Evolutionary conservation across 176 grass and related monocot species (phyloP), one percentile per base, ranked within the genome.

Genomic region (Rhynchospora tenuis): DNA sequence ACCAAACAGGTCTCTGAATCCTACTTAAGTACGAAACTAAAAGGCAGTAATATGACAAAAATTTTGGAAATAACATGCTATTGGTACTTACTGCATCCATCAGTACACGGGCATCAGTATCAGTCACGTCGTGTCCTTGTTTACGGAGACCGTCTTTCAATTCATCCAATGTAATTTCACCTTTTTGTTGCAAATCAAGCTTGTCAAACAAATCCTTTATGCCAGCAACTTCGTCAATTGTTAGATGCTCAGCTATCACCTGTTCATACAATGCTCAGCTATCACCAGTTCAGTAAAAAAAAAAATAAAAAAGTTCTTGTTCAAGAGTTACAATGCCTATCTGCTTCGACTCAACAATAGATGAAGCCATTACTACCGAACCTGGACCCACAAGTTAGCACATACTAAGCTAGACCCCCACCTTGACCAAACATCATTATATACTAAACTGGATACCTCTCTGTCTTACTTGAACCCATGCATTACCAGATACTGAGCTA

Each of bases 201-300:
- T 63, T 81, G 78, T 97, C 79, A 66, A 97, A 97, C 87, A 93
- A 83, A 59, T 91, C 51, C 84, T 93, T 97, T 88, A 97, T 97
- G 71, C 88, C 88, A 80, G 91, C 94, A 84, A 88, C 94, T 91
- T 97, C 94, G 64, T 97, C 91, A 45, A 57, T 83, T n/a, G 94
- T 93, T n/a, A 97, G 80, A 90, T 88, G 94, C 46, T 97, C 91
- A 26, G 91, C 94, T 80, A 97, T 87, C 28, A 97, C 91, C 94
- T 97, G 88, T 80, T 63, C 73, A 56, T 56, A 77, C 50, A 56
- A 77, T 56, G 94, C 46, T 97, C 91, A 26, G 91, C 94, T 80
- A 97, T 87, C 28, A 97, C 91, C 50, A 56, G 43, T 77, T 76
- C 73, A 55, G 23, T 55, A 76, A 38, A 38, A 4, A 38, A 38